phyloP scores from a whole-genome alignment of 768 basidiomycete species.

The Leucosporidium scottii region DNA sequence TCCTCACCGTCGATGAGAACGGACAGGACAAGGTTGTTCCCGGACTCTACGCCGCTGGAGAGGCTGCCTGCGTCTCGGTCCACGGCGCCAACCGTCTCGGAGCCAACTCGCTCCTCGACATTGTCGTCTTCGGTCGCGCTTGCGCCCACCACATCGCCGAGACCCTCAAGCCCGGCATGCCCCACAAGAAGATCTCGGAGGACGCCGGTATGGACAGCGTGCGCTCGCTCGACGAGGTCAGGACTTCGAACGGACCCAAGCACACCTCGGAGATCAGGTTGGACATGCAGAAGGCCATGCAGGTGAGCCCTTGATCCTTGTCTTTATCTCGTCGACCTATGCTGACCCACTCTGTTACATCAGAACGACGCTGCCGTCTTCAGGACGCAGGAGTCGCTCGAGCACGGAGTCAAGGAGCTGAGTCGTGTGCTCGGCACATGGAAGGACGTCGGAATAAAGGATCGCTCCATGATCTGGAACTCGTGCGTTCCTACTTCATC shows the following conservation, averaged over 20 bases:
- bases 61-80: slow-evolving; percentile 97
- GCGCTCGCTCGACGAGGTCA: slow-evolving; percentile 80
- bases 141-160: slow-evolving; percentile 96
- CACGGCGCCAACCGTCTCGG: slow-evolving; percentile 99
- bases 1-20: slow-evolving; percentile 72
- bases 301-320: background rate
- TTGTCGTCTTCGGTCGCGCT: slow-evolving; percentile 99
- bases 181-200: slow-evolving; percentile 79
- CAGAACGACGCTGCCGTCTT: slow-evolving; percentile 97
- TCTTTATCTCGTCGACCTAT: too few species aligned
- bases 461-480: slow-evolving; percentile 99
- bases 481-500: slow-evolving; percentile 55
- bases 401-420: slow-evolving; percentile 86
- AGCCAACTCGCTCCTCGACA: slow-evolving; percentile 96
- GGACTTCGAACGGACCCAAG: slow-evolving; percentile 70
- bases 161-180: slow-evolving; percentile 76
- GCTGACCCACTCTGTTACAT: background rate
- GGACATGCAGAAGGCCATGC: slow-evolving; percentile 98
- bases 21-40: slow-evolving; percentile 93
- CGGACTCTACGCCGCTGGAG: slow-evolving; percentile 95
- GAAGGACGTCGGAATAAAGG: slow-evolving; percentile 88
- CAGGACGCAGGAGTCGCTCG: slow-evolving; percentile 63
- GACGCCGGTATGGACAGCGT: slow-evolving; percentile 78
- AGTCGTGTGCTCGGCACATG: slow-evolving; percentile 78
- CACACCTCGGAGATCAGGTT: slow-evolving; percentile 84